These are phyloP conservation scores for Cercospora zeina DNA, from an alignment of 2,329 filamentous ascomycete genomes.

Conservation along the genomic window DNA sequence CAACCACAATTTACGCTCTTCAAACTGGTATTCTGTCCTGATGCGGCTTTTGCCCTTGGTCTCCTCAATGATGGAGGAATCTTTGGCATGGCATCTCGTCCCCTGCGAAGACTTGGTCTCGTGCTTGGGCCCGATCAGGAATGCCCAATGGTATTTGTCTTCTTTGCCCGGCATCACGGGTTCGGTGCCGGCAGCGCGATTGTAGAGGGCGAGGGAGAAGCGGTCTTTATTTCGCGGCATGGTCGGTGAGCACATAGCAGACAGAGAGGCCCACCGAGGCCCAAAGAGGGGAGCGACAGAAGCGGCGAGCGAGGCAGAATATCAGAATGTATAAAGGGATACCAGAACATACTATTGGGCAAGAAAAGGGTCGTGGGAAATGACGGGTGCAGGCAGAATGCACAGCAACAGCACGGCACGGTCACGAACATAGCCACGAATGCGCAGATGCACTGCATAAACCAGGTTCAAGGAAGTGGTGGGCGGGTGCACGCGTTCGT, in stretches of 20 bases:
- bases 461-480: slow-evolving; percentile 13
- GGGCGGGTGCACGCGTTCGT: neutral
- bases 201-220: slow-evolving; percentile 14
- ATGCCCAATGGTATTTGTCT: slow-evolving; percentile 16
- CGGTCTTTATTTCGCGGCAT: slow-evolving; percentile 19
- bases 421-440: neutral
- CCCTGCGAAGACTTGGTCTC: slow-evolving; percentile 14
- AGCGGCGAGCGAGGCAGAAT: neutral
- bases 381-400: neutral
- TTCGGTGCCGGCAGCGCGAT: neutral
- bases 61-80: slow-evolving; percentile 7
- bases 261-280: neutral
- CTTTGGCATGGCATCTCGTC: slow-evolving; percentile 16
- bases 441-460: neutral
- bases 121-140: slow-evolving; percentile 13
- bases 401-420: slow-evolving; percentile 1
- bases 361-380: no score
- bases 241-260: slow-evolving; percentile 1
- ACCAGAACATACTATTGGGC: neutral
- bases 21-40: slow-evolving; percentile 2
- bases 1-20: slow-evolving; percentile 10
- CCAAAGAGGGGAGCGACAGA: neutral
- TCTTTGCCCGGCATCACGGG: slow-evolving; percentile 14
- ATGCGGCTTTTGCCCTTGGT: slow-evolving; percentile 6
- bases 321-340: no score